phyloP scores from a whole-genome alignment of 2,329 filamentous ascomycete genomes.

The Allantophomopsis cytisporea region DNA sequence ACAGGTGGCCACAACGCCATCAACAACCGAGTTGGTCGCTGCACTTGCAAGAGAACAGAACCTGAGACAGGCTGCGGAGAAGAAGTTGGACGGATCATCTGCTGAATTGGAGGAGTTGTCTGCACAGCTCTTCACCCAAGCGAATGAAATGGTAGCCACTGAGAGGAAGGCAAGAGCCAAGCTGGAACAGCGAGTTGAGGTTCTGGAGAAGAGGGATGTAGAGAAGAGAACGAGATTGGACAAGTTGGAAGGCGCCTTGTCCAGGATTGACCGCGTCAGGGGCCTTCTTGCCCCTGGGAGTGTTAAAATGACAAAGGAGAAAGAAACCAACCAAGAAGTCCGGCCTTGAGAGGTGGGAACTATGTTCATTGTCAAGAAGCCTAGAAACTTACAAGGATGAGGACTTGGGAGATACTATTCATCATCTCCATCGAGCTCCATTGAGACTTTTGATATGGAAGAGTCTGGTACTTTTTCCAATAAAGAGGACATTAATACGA shows the following conservation, averaged over 20 bases:
- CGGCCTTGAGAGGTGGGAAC: no score
- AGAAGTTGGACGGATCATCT: slow-evolving; percentile 49
- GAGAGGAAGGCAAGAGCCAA: slow-evolving; percentile 59
- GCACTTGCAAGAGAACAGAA: slow-evolving; percentile 53
- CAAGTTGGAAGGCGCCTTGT: slow-evolving; percentile 56
- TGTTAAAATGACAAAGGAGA: no score
- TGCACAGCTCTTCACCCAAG: slow-evolving; percentile 64
- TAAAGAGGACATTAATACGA: no score
- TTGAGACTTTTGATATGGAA: no score
- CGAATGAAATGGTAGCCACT: slow-evolving; percentile 75
- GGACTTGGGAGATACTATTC: no score
- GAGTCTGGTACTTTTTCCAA: no score
- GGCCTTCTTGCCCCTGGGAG: slow-evolving; percentile 31
- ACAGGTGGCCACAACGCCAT: slow-evolving; percentile 10
- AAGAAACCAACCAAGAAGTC: no score
- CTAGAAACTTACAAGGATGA: no score
- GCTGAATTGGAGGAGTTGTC: slow-evolving; percentile 69
- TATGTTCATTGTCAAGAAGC: no score
- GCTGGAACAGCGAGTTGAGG: slow-evolving; percentile 55
- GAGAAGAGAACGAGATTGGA: slow-evolving; percentile 60
- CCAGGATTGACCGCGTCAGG: slow-evolving; percentile 57
- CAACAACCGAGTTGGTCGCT: slow-evolving; percentile 37
- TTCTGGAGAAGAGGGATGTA: slow-evolving; percentile 54
- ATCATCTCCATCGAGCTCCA: no score
- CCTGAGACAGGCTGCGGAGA: slow-evolving; percentile 56